Conservation (phyloP, 2,329 filamentous ascomycete genomes). For the Xylariaceae sp. region DNA sequence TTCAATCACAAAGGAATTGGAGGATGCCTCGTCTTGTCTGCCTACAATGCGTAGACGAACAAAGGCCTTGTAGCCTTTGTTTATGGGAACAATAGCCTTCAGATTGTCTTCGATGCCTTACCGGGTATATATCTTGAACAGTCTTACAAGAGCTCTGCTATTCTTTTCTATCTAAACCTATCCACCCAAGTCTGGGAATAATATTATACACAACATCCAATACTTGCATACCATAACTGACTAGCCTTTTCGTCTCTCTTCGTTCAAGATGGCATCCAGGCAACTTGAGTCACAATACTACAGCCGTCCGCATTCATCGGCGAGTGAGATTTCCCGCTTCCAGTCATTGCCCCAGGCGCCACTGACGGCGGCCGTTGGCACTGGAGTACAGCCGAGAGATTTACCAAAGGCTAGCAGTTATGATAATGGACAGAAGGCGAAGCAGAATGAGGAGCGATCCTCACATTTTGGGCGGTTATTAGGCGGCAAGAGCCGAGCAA, state of each 20-base stretch:
- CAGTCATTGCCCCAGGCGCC: neutral
- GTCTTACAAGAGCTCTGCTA: neutral
- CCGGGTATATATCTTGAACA: slow-evolving; percentile 1
- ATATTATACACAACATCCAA: neutral
- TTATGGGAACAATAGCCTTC: neutral
- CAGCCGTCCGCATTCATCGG: neutral
- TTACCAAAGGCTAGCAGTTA: neutral
- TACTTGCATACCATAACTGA: neutral
- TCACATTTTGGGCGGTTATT: neutral
- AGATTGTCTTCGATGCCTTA: neutral
- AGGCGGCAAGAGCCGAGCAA: neutral
- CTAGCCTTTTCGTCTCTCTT: neutral
- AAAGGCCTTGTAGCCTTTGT: neutral
- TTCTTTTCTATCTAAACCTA: neutral
- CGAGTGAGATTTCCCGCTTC: neutral
- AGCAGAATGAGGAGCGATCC: neutral
- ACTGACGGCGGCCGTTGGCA: neutral
- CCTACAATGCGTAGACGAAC: neutral
- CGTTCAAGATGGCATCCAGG: neutral
- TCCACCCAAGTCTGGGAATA: neutral
- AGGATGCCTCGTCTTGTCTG: neutral
- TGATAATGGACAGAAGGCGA: neutral
- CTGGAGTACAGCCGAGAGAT: neutral
- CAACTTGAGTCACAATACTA: neutral
- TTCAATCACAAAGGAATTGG: neutral